Evolutionary conservation across 805 yeast species (phyloP).

Genomic region (Wickerhamomyces chambardii): DNA sequence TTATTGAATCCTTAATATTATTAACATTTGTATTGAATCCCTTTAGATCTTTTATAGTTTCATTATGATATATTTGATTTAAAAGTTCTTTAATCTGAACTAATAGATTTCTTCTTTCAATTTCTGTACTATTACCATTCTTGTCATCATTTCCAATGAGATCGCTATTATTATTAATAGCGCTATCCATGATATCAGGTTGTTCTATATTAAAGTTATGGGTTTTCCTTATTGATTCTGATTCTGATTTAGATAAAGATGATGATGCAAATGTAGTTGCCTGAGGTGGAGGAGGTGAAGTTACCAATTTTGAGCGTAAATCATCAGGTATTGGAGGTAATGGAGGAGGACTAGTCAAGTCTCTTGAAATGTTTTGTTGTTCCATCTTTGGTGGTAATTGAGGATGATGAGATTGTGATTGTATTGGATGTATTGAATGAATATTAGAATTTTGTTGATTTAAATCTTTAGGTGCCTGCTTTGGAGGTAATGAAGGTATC

Average conservation of each 20-base stretch:
- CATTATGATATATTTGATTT: constrained; percentile 12
- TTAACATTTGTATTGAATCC: constrained; percentile 12
- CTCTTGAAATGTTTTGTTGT: not conserved
- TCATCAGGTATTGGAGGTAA: constrained; percentile 31
- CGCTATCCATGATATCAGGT: constrained; percentile 16
- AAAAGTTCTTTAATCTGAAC: constrained; percentile 14
- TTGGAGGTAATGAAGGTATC: constrained; percentile 14
- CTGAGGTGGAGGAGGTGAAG: constrained; percentile 2
- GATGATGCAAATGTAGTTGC: too few species aligned
- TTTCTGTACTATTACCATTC: not conserved
- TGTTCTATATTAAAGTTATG: constrained; percentile 5
- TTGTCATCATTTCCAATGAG: not conserved
- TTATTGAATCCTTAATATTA: constrained; percentile 22
- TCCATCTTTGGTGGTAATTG: constrained; percentile 7
- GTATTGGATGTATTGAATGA: constrained; percentile 1
- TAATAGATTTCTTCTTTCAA: constrained; percentile 2
- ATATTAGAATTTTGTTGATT: too few species aligned
- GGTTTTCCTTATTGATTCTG: too few species aligned
- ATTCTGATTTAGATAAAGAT: too few species aligned
- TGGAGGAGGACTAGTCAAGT: constrained; percentile 19
- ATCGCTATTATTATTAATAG: not conserved
- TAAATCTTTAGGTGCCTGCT: constrained; percentile 6
- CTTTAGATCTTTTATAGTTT: constrained; percentile 13
- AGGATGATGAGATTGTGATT: constrained; percentile 1
- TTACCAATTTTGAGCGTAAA: constrained; percentile 8